phyloP scores from a whole-genome alignment of 805 yeast species.

The Candida parachauliodes region DNA sequence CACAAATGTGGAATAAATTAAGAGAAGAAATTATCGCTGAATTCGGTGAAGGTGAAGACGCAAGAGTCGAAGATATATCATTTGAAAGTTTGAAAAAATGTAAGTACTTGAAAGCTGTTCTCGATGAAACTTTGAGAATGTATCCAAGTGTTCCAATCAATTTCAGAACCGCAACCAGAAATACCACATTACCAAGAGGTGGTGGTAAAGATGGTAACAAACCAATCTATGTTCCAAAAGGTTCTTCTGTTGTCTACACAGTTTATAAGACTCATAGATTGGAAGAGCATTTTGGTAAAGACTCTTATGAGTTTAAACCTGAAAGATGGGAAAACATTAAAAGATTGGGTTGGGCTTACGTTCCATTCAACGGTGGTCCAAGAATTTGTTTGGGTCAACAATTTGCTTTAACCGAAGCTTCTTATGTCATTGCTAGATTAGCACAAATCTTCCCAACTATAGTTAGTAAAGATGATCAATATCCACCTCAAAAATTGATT shows the following conservation, averaged over 20 bases:
- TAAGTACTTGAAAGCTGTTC: conserved; percentile 28
- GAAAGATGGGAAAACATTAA: conserved; percentile 44
- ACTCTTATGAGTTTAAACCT: conserved; percentile 43
- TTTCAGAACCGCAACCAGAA: conserved; percentile 26
- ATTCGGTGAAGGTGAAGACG: conserved; percentile 27
- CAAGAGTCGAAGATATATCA: conserved; percentile 21
- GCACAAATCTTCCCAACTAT: conserved; percentile 22
- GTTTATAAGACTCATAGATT: conserved; percentile 43
- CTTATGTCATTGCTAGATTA: conserved; percentile 39
- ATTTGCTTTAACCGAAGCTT: conserved; percentile 51
- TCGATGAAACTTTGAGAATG: conserved; percentile 30
- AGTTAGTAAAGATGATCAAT: conserved; percentile 17
- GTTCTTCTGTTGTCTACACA: conserved; percentile 36
- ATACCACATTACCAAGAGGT: conserved; percentile 33
- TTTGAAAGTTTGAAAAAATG: conserved; percentile 34
- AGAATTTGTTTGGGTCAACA: conserved; percentile 55
- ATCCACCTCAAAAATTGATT: conserved; percentile 29
- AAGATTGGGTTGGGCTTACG: conserved; percentile 44
- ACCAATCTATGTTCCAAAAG: conserved; percentile 43
- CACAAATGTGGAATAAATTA: conserved; percentile 25
- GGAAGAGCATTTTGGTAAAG: conserved; percentile 39
- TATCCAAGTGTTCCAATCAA: conserved; percentile 36
- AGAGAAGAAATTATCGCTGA: conserved; percentile 21
- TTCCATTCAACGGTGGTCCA: conserved; percentile 56
- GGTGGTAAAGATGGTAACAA: conserved; percentile 34